Percentiles rank a stretch among this genome's conserved stretches.
These are phyloP conservation scores for Neofusicoccum laricinum DNA, from an alignment of 2,329 filamentous ascomycete genomes.

Conservation along the genomic window DNA sequence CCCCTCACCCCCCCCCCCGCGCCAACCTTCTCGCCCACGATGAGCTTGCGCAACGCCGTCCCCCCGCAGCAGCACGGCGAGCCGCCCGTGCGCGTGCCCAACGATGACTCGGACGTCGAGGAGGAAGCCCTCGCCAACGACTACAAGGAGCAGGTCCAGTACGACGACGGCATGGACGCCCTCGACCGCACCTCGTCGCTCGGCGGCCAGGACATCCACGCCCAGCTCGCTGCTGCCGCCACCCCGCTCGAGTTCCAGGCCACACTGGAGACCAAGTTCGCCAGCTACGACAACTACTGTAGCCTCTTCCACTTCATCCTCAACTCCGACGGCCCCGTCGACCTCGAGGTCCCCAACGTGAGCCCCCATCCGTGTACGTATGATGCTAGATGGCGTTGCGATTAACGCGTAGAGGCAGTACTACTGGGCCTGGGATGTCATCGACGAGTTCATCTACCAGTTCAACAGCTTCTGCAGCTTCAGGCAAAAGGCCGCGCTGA, in stretches of 20 bases:
- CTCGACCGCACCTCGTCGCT: slow-evolving; percentile 64
- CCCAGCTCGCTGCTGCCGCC: slow-evolving; percentile 84
- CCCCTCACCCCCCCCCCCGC: background rate
- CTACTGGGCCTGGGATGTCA: slow-evolving; percentile 99
- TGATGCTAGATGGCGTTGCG: background rate
- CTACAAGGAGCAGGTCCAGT: slow-evolving; percentile 92
- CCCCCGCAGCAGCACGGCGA: slow-evolving; percentile 41
- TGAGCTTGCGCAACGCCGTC: slow-evolving; percentile 37
- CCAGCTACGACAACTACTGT: slow-evolving; percentile 99
- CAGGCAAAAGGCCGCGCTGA: slow-evolving; percentile 84
- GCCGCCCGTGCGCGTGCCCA: slow-evolving; percentile 40
- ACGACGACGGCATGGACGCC: slow-evolving; percentile 81
- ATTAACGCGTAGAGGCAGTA: slow-evolving; percentile 56
- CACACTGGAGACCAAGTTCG: slow-evolving; percentile 93
- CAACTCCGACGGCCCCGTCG: slow-evolving; percentile 98
- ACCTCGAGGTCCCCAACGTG: slow-evolving; percentile 94
- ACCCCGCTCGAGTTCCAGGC: slow-evolving; percentile 96
- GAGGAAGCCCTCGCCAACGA: slow-evolving; percentile 95
- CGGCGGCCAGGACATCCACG: slow-evolving; percentile 88
- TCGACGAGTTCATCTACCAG: slow-evolving; percentile 99
- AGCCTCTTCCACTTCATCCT: slow-evolving; percentile 98
- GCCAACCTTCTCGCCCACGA: slow-evolving; percentile 21
- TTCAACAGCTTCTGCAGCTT: slow-evolving; percentile 99
- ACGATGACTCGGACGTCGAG: slow-evolving; percentile 89
- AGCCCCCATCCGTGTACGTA: slow-evolving; percentile 38